Base-by-base conservation (phyloP, 2,329 filamentous ascomycete genomes). In the Colletotrichum sp. region DNA sequence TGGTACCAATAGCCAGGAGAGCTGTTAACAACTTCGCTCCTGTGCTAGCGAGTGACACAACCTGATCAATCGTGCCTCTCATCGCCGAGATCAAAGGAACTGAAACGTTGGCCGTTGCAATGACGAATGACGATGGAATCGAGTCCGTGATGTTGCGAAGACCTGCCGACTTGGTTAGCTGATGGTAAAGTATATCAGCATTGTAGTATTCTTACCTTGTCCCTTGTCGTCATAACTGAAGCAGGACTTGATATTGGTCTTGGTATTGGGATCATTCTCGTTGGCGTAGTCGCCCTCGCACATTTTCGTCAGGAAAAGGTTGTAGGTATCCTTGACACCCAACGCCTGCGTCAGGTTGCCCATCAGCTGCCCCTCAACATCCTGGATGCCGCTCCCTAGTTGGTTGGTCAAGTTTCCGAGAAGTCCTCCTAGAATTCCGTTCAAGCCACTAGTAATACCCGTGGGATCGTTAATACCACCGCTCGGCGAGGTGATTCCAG, bases 351-450 rank as follows among this genome's bases (percentile, higher is more conserved):
- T 78, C 56, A 80, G 36, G 60, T 79, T 79, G 6, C 75, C 74
- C n/a, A 81, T 22, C 8, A 81, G 70, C 27, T 77, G 55, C 18
- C 79, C 79, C 60, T 80, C 76, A 4, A 81, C 48, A 52, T 81
- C 79, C n/a, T 77, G 56, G 1, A 80, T 27, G 5, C 76, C 76
- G 4, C 76, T 43, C 7, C 77, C 78, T 55, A 79, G 52, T 10
- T 71, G 55, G 5, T 77, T 70, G 18, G 77, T 76, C 25, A 80
- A 12, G 22, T 78, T 77, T 15, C 77, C 72, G 16, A 80, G 58
- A 1, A 79, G 64, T 3, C 77, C 75, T 4, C 70, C 67, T 27
- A 80, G 27, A 22, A 77, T 67, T 3, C 66, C 69, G 10, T 74
- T 72, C 32, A 80, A 39, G 3, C 78, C 71, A 52, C 56, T 70